Conservation (phyloP, 164 flowering plant species). For the Nymphaea thermarum region DNA sequence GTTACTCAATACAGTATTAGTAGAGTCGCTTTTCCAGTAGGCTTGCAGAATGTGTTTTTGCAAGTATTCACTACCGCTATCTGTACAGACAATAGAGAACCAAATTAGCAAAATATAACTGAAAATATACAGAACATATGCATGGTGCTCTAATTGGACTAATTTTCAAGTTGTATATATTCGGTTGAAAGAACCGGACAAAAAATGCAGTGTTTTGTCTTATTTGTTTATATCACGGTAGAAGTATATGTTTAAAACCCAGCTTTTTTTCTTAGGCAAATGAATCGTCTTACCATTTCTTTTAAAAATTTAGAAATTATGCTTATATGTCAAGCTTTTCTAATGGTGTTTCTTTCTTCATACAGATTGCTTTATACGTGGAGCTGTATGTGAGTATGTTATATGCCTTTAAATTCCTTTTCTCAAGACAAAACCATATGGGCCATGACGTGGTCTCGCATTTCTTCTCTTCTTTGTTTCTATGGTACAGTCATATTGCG, state of each 20-base stretch:
- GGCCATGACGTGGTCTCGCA: neutral
- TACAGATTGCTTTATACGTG: conserved; percentile 70
- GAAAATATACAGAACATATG: too few species aligned
- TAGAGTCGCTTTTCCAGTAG: too few species aligned
- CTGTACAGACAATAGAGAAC: too few species aligned
- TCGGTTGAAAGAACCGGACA: too few species aligned
- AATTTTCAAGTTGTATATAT: too few species aligned
- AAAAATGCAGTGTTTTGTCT: neutral
- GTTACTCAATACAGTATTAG: neutral
- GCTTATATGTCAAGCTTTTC: neutral
- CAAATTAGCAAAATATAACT: too few species aligned
- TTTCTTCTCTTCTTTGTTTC: neutral
- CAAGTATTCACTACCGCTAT: too few species aligned
- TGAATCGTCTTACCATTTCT: neutral
- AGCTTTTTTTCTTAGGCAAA: neutral
- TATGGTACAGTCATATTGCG: conserved; percentile 64
- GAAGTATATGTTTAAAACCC: neutral
- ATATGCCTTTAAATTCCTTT: neutral
- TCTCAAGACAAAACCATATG: neutral
- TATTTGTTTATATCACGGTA: neutral
- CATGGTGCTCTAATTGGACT: too few species aligned
- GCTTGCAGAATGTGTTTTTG: too few species aligned
- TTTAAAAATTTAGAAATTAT: neutral
- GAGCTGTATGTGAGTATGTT: conserved; percentile 78
- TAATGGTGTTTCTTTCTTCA: conserved; percentile 11